A percentile compares a stretch with the other conserved stretches of the same genome.
Evolutionary conservation across 805 yeast species (phyloP).

Genomic region (Scheffersomyces stipitis): DNA sequence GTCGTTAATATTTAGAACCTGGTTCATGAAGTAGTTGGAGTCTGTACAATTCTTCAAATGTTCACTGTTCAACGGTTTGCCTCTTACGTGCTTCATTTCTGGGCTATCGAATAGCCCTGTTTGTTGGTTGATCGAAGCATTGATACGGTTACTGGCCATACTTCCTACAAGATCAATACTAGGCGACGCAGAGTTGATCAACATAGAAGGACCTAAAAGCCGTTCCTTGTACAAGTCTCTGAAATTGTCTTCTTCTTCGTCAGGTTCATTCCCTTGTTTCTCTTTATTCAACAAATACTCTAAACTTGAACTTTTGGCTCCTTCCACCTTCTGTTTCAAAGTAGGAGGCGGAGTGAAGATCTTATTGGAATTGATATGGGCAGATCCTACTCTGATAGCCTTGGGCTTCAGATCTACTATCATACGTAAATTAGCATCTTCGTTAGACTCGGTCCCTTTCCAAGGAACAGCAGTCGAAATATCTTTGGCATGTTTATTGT

Average conservation of each 20-base stretch:
- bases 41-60: slow-evolving; percentile 66
- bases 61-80: slow-evolving; percentile 54
- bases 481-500: slow-evolving; percentile 30
- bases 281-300: slow-evolving; percentile 59
- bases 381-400: slow-evolving; percentile 28
- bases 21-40: slow-evolving; percentile 68
- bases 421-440: slow-evolving; percentile 55
- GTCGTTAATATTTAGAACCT: slow-evolving; percentile 72
- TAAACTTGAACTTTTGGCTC: slow-evolving; percentile 64
- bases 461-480: slow-evolving; percentile 51
- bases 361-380: slow-evolving; percentile 11
- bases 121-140: slow-evolving; percentile 58
- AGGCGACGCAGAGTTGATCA: slow-evolving; percentile 40
- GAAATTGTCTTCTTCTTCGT: slow-evolving; percentile 48
- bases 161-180: slow-evolving; percentile 57
- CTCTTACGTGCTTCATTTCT: slow-evolving; percentile 48
- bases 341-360: slow-evolving; percentile 20
- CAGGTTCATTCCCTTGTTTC: slow-evolving; percentile 16
- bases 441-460: slow-evolving; percentile 52
- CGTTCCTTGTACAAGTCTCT: slow-evolving; percentile 62
- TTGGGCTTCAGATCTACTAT: slow-evolving; percentile 47
- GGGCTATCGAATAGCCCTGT: slow-evolving; percentile 69
- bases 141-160: slow-evolving; percentile 73
- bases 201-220: slow-evolving; percentile 56
- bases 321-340: slow-evolving; percentile 43